phyloP scores from a whole-genome alignment of 1,284 basidiomycete genomes.

The Sporisorium reilianum region DNA sequence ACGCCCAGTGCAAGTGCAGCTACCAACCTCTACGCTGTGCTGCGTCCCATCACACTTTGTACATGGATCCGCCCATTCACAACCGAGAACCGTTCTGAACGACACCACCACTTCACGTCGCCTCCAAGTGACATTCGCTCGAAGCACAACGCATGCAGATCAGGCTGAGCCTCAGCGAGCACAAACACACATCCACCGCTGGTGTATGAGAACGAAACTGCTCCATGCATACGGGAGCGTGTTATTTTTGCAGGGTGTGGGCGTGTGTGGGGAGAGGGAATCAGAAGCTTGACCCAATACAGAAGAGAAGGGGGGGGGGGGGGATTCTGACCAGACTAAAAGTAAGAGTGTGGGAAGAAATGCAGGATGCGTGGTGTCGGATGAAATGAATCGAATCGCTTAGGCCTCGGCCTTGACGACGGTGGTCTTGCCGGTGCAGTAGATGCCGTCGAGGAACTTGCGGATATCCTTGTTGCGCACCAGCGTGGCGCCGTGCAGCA shows the following conservation, averaged over 20 bases:
- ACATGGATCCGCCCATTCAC: neutral
- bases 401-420: constrained; percentile 74
- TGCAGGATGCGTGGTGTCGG: constrained; percentile 11
- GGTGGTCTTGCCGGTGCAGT: constrained; percentile 84
- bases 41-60: too few species aligned
- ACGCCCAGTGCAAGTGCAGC: too few species aligned
- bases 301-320: constrained; percentile 2
- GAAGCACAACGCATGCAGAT: too few species aligned
- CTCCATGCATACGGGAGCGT: constrained; percentile 38
- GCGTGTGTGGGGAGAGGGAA: constrained; percentile 8
- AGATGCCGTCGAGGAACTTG: constrained; percentile 76
- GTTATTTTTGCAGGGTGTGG: constrained; percentile 31
- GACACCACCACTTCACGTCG: neutral
- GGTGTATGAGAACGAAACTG: constrained; percentile 41
- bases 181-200: neutral
- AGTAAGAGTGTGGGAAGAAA: constrained; percentile 20
- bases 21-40: too few species aligned
- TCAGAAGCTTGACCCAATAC: constrained; percentile 22
- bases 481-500: constrained; percentile 67
- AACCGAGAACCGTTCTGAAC: too few species aligned
- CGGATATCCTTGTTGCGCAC: constrained; percentile 73
- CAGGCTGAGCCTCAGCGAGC: neutral
- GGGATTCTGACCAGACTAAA: constrained; percentile 26
- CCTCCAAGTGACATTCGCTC: too few species aligned
- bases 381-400: constrained; percentile 61